Evolutionary conservation across 176 grass and related monocot species (phyloP), one percentile per base, ranked within the genome.

Genomic region (Metroxylon sagu): DNA sequence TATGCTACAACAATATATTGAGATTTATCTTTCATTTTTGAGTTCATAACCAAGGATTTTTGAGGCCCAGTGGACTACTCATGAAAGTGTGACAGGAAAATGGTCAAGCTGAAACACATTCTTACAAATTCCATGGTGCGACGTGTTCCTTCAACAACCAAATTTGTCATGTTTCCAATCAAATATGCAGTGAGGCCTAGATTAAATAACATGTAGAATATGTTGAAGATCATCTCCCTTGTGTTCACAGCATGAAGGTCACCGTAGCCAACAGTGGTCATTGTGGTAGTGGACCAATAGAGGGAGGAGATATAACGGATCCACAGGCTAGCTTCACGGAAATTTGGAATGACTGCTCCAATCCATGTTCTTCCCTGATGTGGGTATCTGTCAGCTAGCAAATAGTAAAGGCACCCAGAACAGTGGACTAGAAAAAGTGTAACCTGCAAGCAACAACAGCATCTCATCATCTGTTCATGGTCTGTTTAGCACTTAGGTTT

Each of bases 81-180:
- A 14, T 35, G 31, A 7, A 35, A 10, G 31, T 35, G 8, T 8
- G 31, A 35, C 31, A 35, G 31, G 31, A 35, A 35, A 23, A 4
- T 53, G 21, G 17, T 64, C 54, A 15, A 55, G 52, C 39, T 50
- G 29, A 29, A 14, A 35, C 6, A 3, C 25, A 16, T 26, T 61
- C 83, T 87, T 80, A 96, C 92, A 68, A 97, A 97, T 64, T 97
- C 93, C 93, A 98, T 98, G 54, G 93, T 92, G 59, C 87, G 93
- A 26, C 87, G 81, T 14, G 87, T 97, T 59, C 87, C 87, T 80
- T 97, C 93, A 23, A 97, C 92, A 30, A 97, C 92, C 75, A 96
- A 85, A 79, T 97, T 97, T 71, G 92, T 91, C 92, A 97, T 97
- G 61, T 91, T 97, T 65, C 92, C 92, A 60, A 90, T 97, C 80